Base-by-base conservation (phyloP, 345 rosid genomes). In the Heritiera fomes region DNA sequence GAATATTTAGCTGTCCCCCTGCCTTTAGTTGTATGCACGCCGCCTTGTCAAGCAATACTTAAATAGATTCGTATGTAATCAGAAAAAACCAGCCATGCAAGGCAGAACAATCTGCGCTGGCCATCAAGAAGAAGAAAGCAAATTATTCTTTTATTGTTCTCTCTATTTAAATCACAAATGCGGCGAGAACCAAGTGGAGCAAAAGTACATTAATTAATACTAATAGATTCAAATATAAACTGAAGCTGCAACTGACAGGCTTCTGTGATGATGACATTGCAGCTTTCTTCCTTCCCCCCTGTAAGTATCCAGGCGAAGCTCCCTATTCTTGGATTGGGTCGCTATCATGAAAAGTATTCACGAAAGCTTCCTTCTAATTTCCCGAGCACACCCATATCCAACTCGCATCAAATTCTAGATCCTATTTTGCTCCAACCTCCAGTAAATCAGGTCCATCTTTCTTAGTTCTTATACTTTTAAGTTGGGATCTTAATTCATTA, bases 361-460 rank as follows among this genome's bases (percentile, higher is more conserved):
- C 58, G 38, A 41, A 82, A 80, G 69, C 61, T 76, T 65, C 75
- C 84, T 65, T 76, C 75, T 66, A 64, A 52, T 18, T 41, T 64
- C 59, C 69, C 49, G 13, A 77, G 81, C 32, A 58, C 75, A 47
- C 61, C 58, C 65, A 32, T 78, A 8, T 75, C 85, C 45, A 87
- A 23, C 64, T 83, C 84, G 34, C 87, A 83, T 69, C 80, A 83
- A 53, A 75, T 76, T 71, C 80, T 56, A 0, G 50, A 80, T 82
- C 86, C 84, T 68, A 65, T 45, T 17, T 73, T 77, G 46, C 64
- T 62, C 70, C 28, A 63, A 8, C 86, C 90, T 75, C 86, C 90
- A 12, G 74, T 77, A 66, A 88, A 88, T 64, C 89, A 92, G 89
- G 91, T 90, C 20, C 13, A n/a, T 34, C 69, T 64, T 69, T 66